phyloP scores from a whole-genome alignment of 169 alveolate genomes.

The Eimeria sp. region DNA sequence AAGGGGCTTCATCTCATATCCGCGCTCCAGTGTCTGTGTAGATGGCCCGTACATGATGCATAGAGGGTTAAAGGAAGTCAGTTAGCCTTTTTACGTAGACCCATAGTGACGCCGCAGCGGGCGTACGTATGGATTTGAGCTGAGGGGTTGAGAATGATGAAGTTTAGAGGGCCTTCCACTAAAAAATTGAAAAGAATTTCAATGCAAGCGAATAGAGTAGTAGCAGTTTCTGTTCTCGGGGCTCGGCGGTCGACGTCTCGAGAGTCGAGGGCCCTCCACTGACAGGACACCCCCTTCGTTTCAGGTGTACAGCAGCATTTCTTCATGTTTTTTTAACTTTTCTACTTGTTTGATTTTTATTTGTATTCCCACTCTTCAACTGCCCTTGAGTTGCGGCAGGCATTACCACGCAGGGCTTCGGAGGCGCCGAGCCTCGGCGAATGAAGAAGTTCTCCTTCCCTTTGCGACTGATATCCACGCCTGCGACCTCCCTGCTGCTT shows the following conservation, averaged over 20 bases:
- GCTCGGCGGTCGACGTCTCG: not conserved
- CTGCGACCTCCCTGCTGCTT: not conserved
- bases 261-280: not conserved
- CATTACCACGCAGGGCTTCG: not conserved
- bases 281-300: not conserved
- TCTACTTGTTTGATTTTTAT: not conserved
- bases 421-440: constrained; percentile 7
- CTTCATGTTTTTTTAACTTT: not conserved
- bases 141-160: not conserved
- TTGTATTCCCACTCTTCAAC: not conserved
- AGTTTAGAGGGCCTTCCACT: not conserved
- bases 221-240: not conserved
- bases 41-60: not conserved
- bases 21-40: not conserved
- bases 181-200: not conserved
- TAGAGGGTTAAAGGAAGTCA: not conserved
- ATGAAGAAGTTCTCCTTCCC: not conserved
- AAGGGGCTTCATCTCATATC: not conserved
- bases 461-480: not conserved
- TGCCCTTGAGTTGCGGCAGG: not conserved
- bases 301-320: not conserved
- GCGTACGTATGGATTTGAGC: not conserved
- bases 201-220: not conserved
- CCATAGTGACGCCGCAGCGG: not conserved
- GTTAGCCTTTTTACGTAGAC: not conserved